Base-by-base conservation (phyloP, 352 stramenopile species). In the Phytophthora syringae region DNA sequence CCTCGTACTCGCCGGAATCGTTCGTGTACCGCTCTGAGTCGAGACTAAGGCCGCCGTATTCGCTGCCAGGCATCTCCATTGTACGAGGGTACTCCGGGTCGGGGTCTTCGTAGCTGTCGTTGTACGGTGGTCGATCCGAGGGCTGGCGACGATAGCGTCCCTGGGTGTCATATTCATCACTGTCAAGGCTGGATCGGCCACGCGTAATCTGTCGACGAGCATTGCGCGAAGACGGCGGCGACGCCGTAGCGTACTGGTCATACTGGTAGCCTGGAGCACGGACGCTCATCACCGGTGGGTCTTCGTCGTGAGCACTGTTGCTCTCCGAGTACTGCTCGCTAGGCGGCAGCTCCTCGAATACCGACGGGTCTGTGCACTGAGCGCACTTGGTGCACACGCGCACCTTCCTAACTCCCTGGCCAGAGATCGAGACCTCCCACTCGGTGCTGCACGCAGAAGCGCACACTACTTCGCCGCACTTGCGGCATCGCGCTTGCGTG, bases 401-500 rank as follows among this genome's bases (percentile, higher is more conserved):
- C 10, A 92, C 73, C 60, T 82, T 80, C 45, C 80, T 68, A 42
- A 68, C 52, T 15, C 80, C 83, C 15, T 74, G 59, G 15, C 75
- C 80, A 4, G 80, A 57, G 27, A 88, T 72, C 27, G 69, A 63
- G 15, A 92, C 71, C 36, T 85, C 76, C 70, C 70, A 90, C 18
- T 78, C 69, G n/a, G 74, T 82, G 37, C 72, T 86, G 56, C 84
- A 93, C 16, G 70, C 18, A 20, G 77, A 78, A 9, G 70, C 40
- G 52, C 84, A 93, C 16, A 92, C 78, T 22, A 93, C 84, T 76
- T 93, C 80, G 18, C 84, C 84, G 48, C 84, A 93, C 58, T 83
- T 87, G 57, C 82, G 80, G 57, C 84, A 93, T 20, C 77, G 75
- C 7, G 71, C 50, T 51, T 93, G 2, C 77, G 77, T n/a, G 67